Percentiles rank a stretch among this genome's conserved stretches.
Evolutionary conservation across 139 green algal species (phyloP).

Genomic region (Micractinium sp.): DNA sequence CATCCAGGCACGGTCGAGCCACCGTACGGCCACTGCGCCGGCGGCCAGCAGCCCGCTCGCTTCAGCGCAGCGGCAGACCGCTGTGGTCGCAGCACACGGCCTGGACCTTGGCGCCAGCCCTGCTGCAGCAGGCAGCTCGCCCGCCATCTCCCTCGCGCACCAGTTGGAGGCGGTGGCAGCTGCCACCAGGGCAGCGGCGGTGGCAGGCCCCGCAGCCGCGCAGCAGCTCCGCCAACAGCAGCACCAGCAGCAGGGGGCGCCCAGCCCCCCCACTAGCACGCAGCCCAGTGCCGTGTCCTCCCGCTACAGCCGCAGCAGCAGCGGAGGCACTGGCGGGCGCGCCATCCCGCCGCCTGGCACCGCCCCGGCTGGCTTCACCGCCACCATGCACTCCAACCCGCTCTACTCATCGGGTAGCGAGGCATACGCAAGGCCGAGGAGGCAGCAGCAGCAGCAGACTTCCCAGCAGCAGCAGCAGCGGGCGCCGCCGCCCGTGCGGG

Average conservation of each 20-base stretch:
- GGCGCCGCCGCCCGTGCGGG: neutral
- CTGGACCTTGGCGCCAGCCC: conserved; percentile 1
- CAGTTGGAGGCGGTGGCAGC: conserved; percentile 2
- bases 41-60: neutral
- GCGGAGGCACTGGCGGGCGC: neutral
- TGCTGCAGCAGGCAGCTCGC: neutral
- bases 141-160: neutral
- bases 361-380: neutral
- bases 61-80: neutral
- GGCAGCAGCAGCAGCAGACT: neutral
- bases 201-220: neutral
- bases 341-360: neutral
- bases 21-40: neutral
- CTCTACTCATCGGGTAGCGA: conserved; percentile 7
- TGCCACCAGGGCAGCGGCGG: neutral
- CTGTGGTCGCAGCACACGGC: conserved; percentile 7
- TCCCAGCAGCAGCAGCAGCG: neutral
- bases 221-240: neutral
- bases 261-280: neutral
- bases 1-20: neutral
- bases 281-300: neutral
- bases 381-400: conserved; percentile 13
- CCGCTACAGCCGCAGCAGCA: conserved; percentile 9
- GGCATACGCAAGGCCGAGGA: neutral
- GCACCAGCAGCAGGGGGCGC: conserved; percentile 4